Conservation (phyloP, 306 rosid species). For the cucumber (Cucumis sativus) region Cucumber_9930_V3 NC_026655.2:6700001-6700500, state of each 20-base stretch:
- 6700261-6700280: not conserved
- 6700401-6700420: not conserved
- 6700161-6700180: not conserved
- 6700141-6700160: not conserved
- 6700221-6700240: constrained; percentile 5
- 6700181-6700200: not conserved
- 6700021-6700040: constrained; percentile 56
- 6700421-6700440: not conserved
- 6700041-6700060: constrained; percentile 98
- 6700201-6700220: not conserved
- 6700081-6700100: not conserved
- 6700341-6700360: not conserved
- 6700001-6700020: constrained; percentile 91
- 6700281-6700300: not conserved
- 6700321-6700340: not conserved
- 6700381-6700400: not conserved
- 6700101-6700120: too few species aligned
- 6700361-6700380: not conserved
- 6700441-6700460: not conserved
- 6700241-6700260: not conserved
- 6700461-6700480: too few species aligned
- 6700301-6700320: not conserved
- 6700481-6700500: too few species aligned
- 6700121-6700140: not conserved
- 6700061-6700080: not conserved